Evolutionary conservation across 495 filamentous ascomycete genomes (phyloP).

Genomic region (Aspergillus biplanus): DNA sequence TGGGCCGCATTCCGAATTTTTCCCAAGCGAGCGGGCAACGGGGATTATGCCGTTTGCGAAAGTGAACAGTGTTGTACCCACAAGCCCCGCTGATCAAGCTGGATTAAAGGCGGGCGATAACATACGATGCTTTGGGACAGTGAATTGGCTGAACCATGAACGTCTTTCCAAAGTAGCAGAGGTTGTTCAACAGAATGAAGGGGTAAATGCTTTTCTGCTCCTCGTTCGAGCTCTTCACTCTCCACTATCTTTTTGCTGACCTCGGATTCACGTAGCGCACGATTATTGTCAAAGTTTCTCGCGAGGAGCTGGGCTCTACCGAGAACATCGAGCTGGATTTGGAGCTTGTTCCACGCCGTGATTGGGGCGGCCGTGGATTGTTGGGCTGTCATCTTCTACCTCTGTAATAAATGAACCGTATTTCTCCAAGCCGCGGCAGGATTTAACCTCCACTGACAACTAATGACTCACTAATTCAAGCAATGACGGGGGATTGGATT

Average conservation of each 20-base stretch:
- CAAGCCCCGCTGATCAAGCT: conserved; percentile 82
- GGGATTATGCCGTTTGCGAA: conserved; percentile 81
- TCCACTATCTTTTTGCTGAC: conserved; percentile 11
- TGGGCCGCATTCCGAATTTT: conserved; percentile 19
- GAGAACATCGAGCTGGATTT: conserved; percentile 63
- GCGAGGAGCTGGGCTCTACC: conserved; percentile 44
- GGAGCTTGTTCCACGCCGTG: conserved; percentile 69
- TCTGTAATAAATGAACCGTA: conserved; percentile 40
- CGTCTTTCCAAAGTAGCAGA: conserved; percentile 82
- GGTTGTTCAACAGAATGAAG: conserved; percentile 84
- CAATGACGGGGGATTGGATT: no score
- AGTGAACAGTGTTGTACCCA: conserved; percentile 78
- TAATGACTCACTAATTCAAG: background rate
- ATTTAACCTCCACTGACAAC: background rate
- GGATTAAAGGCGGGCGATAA: conserved; percentile 84
- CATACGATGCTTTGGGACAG: conserved; percentile 81
- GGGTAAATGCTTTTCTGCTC: conserved; percentile 60
- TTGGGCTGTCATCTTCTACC: conserved; percentile 88
- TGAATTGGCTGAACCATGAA: conserved; percentile 82
- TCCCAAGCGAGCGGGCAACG: conserved; percentile 41
- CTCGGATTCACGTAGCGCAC: conserved; percentile 48
- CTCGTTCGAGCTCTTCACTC: background rate
- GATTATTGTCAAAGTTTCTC: conserved; percentile 69
- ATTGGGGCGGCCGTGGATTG: conserved; percentile 89
- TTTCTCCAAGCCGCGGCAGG: background rate